These are phyloP conservation scores for Kwoniella sp. DNA, from an alignment of 768 basidiomycete species.

Conservation along the genomic window DNA sequence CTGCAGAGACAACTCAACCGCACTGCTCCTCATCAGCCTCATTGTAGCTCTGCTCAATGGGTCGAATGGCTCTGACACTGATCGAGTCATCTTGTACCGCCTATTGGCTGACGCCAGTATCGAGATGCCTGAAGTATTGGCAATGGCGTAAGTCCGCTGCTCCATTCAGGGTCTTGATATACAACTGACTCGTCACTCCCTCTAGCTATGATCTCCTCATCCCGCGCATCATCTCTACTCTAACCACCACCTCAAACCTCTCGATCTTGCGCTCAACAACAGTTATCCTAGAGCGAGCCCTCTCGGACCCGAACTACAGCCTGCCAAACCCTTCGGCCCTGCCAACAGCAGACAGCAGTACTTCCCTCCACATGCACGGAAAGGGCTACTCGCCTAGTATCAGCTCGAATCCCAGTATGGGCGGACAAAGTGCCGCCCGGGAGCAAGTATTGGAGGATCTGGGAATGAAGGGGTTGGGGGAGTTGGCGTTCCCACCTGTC, in stretches of 20 bases:
- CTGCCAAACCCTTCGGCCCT: slow-evolving; percentile 13
- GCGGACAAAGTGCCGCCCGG: slow-evolving; percentile 8
- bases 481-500: slow-evolving; percentile 36
- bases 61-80: slow-evolving; percentile 74
- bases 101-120: slow-evolving; percentile 72
- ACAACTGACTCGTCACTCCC: not conserved
- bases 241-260: slow-evolving; percentile 37
- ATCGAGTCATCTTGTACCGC: slow-evolving; percentile 77
- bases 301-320: slow-evolving; percentile 37
- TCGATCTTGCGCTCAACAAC: slow-evolving; percentile 34
- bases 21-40: slow-evolving; percentile 74
- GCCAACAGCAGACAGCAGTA: slow-evolving; percentile 11
- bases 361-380: slow-evolving; percentile 12
- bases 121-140: slow-evolving; percentile 70
- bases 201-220: slow-evolving; percentile 42
- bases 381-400: slow-evolving; percentile 31
- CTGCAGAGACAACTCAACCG: slow-evolving; percentile 64
- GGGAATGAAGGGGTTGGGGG: slow-evolving; percentile 47
- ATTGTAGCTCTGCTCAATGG: slow-evolving; percentile 69
- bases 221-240: slow-evolving; percentile 34
- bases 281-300: slow-evolving; percentile 34
- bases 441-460: slow-evolving; percentile 44
- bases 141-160: slow-evolving; percentile 66
- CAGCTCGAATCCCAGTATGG: slow-evolving; percentile 20
- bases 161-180: not conserved